Evolutionary conservation across 208 protist genomes (phyloP).

Genomic region (Leishmania major): DNA sequence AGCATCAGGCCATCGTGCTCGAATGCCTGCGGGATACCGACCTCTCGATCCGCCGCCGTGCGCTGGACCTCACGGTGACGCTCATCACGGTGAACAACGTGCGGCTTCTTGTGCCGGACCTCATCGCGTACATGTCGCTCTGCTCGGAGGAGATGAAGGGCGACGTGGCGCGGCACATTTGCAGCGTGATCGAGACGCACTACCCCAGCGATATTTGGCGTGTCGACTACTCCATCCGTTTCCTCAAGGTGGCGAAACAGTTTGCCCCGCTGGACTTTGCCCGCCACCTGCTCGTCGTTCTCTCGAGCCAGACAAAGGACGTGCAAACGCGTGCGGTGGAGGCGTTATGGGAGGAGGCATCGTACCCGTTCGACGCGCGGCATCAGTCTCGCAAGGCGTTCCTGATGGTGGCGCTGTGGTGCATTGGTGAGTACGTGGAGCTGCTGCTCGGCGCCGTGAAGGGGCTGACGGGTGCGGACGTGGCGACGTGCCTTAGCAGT

Average conservation of each 20-base stretch:
- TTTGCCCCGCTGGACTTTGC: conserved; percentile 73
- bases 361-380: conserved; percentile 72
- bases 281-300: conserved; percentile 86
- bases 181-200: conserved; percentile 90
- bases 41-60: conserved; percentile 96
- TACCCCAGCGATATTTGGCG: conserved; percentile 96
- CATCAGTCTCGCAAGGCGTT: conserved; percentile 88
- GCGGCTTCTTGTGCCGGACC: conserved; percentile 93
- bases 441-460: conserved; percentile 57
- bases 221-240: conserved; percentile 95
- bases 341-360: conserved; percentile 90
- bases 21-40: conserved; percentile 97
- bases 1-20: conserved; percentile 94
- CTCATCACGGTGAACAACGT: conserved; percentile 96
- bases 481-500: conserved; percentile 62
- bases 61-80: conserved; percentile 96
- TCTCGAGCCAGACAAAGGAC: conserved; percentile 84
- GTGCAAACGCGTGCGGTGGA: conserved; percentile 89
- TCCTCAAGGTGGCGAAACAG: conserved; percentile 87
- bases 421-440: conserved; percentile 97
- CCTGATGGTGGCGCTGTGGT: conserved; percentile 94
- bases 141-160: conserved; percentile 93
- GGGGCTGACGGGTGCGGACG: conserved; percentile 36
- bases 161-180: conserved; percentile 94
- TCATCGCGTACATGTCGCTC: conserved; percentile 94